Evolutionary conservation across 495 filamentous ascomycete species (phyloP).

Genomic region (Viridothelium virens): DNA sequence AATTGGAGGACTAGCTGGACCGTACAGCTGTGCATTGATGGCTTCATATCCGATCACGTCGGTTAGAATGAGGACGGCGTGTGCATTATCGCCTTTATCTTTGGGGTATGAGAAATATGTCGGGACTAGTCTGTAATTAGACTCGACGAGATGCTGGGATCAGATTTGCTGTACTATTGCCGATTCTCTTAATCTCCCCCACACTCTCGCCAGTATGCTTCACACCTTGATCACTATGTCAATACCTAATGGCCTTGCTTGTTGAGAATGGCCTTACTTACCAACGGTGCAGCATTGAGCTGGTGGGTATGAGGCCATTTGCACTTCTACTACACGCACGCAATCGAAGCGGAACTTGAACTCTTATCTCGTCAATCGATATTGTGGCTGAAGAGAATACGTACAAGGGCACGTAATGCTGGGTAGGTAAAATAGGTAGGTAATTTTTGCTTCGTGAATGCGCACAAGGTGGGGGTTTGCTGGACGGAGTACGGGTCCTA

Average conservation of each 20-base stretch:
- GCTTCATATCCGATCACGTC: conserved; percentile 51
- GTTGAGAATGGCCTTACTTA: background rate
- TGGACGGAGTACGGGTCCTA: too few species aligned
- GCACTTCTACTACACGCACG: too few species aligned
- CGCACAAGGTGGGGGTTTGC: too few species aligned
- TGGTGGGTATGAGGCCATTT: conserved; percentile 34
- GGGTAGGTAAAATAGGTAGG: too few species aligned
- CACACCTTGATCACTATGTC: conserved; percentile 21
- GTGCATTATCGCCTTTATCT: conserved; percentile 31
- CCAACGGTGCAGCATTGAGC: conserved; percentile 40
- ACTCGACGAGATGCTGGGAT: background rate
- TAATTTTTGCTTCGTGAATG: too few species aligned
- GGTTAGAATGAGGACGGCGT: conserved; percentile 39
- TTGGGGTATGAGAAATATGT: conserved; percentile 41
- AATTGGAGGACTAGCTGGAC: background rate
- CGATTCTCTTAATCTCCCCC: conserved; percentile 38
- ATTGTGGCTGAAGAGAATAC: too few species aligned
- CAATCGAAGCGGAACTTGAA: too few species aligned
- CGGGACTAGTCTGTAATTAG: conserved; percentile 29
- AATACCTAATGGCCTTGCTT: background rate
- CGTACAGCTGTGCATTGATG: conserved; percentile 63
- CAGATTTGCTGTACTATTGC: conserved; percentile 27
- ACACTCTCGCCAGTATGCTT: conserved; percentile 39
- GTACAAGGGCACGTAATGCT: too few species aligned
- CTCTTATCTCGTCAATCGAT: too few species aligned